Base-by-base conservation (phyloP, 495 filamentous ascomycete species). In the Extremus antarcticus region DNA sequence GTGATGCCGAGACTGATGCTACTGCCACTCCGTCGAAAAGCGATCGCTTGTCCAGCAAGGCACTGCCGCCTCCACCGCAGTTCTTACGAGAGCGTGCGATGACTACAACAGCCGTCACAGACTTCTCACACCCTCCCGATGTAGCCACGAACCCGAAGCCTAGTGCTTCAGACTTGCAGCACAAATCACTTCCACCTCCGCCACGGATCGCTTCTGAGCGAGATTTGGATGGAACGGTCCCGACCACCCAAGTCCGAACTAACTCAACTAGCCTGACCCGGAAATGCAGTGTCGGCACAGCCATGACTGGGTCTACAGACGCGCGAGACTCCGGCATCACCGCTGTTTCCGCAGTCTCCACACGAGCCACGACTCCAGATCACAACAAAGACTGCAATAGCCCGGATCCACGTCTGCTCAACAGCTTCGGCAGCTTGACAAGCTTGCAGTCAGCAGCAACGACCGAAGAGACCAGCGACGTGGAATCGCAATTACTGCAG, bases 281-380 rank as follows among this genome's bases (percentile, higher is more conserved):
- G 4, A 57, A 61, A 23, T 51, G 47, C 51, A 78, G 74, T 54
- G 69, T 76, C 47, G 73, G 74, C 49, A 65, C 66, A 22, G 77
- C 76, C 19, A 79, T 78, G 64, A 76, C 76, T 40, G 80, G 75
- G 23, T 80, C 82, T 58, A 84, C 78, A 63, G 87, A 82, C 68
- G 92, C 86, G 1, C 88, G 86, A 63, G 86, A 88, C 59, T 94
- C 89, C 1, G 88, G 91, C 63, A 80, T 82, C 59, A 92, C 87
- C 63, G 75, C 84, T 39, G 65, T 90, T 4, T 95, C 90, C 9
- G 82, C 83, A 64, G 81, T 80, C 1, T 97, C 91, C 16, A 96
- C 91, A 1, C 76, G 90, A 46, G 90, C 90, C 39, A 95, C 90
- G 25, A 94, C 89, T 0, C 91, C 91, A 35, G 91, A 95, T 68